These are phyloP conservation scores for Salvia hispanica DNA, from an alignment of 257 asterid genomes.

Conservation along the genomic window DNA sequence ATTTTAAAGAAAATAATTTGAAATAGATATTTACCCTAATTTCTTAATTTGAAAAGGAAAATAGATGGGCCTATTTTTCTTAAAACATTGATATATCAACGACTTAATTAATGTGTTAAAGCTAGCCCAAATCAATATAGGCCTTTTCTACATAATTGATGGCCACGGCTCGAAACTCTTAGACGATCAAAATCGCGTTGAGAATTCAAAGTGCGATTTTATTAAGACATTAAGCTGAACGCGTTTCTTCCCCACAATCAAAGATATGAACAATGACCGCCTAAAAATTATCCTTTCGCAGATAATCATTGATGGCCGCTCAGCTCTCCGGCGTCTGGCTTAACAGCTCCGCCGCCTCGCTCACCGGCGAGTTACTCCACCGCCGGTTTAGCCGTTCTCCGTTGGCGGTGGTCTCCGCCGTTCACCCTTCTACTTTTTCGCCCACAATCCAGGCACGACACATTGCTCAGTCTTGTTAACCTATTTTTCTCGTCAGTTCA, in stretches of 20 bases:
- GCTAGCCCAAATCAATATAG: too few relatives aligned
- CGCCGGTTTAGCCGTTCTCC: conserved; percentile 40
- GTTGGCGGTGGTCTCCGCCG: conserved; percentile 42
- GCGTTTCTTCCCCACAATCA: background rate
- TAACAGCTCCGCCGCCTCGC: conserved; percentile 40
- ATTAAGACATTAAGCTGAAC: background rate
- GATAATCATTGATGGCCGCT: conserved; percentile 42
- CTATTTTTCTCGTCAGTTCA: background rate
- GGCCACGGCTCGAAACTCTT: too few relatives aligned
- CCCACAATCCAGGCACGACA: conserved; percentile 65
- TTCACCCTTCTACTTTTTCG: conserved; percentile 49
- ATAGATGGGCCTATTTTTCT: too few relatives aligned
- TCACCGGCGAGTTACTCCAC: conserved; percentile 36
- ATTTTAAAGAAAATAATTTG: too few relatives aligned
- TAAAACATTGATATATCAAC: too few relatives aligned
- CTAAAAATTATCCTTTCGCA: conserved; percentile 4
- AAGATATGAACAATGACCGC: background rate
- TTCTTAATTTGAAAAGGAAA: too few relatives aligned
- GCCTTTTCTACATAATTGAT: too few relatives aligned
- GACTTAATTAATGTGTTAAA: too few relatives aligned
- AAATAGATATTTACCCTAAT: too few relatives aligned
- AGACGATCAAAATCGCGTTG: background rate
- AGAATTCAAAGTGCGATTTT: background rate
- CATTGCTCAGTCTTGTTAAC: background rate
- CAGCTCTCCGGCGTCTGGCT: conserved; percentile 58